Percentiles rank a stretch among this genome's conserved stretches.
Evolutionary conservation across 257 asterid species (phyloP).

Genomic region (Eucommia ulmoides): DNA sequence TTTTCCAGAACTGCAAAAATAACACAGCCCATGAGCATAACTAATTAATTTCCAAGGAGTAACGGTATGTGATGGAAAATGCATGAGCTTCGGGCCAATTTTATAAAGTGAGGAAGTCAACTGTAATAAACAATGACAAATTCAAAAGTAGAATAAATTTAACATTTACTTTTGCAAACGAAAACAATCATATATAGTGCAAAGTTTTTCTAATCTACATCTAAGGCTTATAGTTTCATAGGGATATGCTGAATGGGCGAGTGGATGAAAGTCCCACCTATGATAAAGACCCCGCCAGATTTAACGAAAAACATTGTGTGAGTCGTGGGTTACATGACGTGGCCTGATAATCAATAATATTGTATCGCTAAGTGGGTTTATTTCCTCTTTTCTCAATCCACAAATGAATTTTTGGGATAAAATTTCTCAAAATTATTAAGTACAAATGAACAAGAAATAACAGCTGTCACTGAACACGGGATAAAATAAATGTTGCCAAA

Average conservation of each 20-base stretch:
- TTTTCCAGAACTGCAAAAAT: too few relatives aligned
- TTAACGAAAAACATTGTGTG: background rate
- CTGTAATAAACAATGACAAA: conserved; percentile 31
- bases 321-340: background rate
- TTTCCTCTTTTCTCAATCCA: too few relatives aligned
- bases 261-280: background rate
- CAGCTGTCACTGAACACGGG: too few relatives aligned
- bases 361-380: too few relatives aligned
- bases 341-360: too few relatives aligned
- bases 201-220: too few relatives aligned
- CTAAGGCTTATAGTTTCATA: background rate
- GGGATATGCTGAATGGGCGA: background rate
- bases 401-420: too few relatives aligned
- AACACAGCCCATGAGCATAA: too few relatives aligned
- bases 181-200: too few relatives aligned
- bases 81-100: conserved; percentile 96
- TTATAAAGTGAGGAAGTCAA: conserved; percentile 69
- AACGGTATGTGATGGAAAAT: conserved; percentile 78
- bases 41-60: conserved; percentile 88
- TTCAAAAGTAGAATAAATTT: background rate
- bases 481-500: background rate
- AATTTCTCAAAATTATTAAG: too few relatives aligned
- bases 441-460: too few relatives aligned
- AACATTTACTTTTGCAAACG: too few relatives aligned
- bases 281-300: background rate